Evolutionary conservation across 2,329 filamentous ascomycete species (phyloP), one percentile per base, ranked within the genome.

Genomic region (Teratosphaeria zuluensis): DNA sequence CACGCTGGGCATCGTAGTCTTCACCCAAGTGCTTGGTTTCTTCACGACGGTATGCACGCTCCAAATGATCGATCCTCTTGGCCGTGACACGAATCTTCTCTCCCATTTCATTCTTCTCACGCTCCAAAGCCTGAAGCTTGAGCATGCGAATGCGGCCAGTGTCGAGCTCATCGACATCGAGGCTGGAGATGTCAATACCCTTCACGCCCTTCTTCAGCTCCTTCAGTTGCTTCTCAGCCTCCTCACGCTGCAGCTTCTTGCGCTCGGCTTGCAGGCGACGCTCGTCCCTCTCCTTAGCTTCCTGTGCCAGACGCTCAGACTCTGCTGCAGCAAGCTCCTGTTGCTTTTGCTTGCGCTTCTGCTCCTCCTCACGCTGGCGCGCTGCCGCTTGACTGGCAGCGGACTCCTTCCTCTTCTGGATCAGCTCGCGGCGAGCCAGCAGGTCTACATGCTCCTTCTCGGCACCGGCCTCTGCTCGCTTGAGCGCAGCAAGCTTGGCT

Each of bases 401-500:
- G 64, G 90, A 89, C 72, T 96, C 92, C 80, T 97, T 97, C 78
- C 92, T 92, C 81, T 95, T 95, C 72, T 96, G 88, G 67, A 99
- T 99, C 65, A 95, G 76, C 4, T 92, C 88, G 73, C 95, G 92
- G 67, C 94, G 88, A 60, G 87, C 86, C 54, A 99, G 81, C 51
- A 87, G 90, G 38, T 92, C 90, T 61, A 84, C 81, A 72, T 96
- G 92, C 77, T 99, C 94, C 77, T 95, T 82, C 72, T 94, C 90
- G n/a, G 90, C 89, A 61, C 92, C 94, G 64, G 86, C 88, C 77
- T 88, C 85, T 63, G 94, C 90, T 63, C 91, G 88, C 57, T 85
- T 83, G 56, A 95, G 83, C 46, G 90, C 92, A 60, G 85, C 85
- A 67, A 90, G 83, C 71, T 90, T 92, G 64, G 89, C 88, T 69